These are phyloP conservation scores for Fraxinus anomala DNA, from an alignment of 257 asterid genomes.

Conservation along the genomic window DNA sequence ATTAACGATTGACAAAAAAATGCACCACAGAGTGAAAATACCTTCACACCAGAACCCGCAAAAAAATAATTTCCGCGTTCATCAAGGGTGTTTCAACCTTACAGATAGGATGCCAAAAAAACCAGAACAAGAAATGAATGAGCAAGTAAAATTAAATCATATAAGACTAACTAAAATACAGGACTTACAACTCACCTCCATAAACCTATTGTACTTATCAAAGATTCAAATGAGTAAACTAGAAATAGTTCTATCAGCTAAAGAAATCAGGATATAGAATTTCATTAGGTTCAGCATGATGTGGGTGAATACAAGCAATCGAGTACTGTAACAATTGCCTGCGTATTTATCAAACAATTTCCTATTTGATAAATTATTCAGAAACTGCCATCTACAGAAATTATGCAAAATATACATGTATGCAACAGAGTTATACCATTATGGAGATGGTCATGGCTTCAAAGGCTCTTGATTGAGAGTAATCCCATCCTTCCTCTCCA, in stretches of 20 bases:
- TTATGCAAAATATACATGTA: too few species aligned
- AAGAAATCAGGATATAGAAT: too few species aligned
- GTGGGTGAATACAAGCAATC: too few species aligned
- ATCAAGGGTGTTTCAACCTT: slow-evolving; percentile 93
- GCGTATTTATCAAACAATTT: too few species aligned
- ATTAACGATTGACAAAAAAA: too few species aligned
- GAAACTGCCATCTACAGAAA: background rate
- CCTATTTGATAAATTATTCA: background rate
- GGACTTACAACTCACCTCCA: too few species aligned
- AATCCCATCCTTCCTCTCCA: background rate
- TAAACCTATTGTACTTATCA: background rate
- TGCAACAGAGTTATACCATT: background rate
- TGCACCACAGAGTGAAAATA: too few species aligned
- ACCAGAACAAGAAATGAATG: slow-evolving; percentile 5
- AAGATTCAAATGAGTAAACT: too few species aligned
- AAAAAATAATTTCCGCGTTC: slow-evolving; percentile 30
- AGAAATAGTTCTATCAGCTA: too few species aligned
- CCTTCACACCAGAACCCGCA: too few species aligned
- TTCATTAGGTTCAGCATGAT: too few species aligned
- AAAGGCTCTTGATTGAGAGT: background rate
- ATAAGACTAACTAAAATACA: background rate
- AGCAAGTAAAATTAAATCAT: background rate
- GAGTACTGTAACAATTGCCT: too few species aligned
- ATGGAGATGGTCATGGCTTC: background rate
- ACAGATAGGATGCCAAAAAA: background rate